phyloP scores from a whole-genome alignment of 441 rosid species.

The Gossypium schwendimanii region DNA sequence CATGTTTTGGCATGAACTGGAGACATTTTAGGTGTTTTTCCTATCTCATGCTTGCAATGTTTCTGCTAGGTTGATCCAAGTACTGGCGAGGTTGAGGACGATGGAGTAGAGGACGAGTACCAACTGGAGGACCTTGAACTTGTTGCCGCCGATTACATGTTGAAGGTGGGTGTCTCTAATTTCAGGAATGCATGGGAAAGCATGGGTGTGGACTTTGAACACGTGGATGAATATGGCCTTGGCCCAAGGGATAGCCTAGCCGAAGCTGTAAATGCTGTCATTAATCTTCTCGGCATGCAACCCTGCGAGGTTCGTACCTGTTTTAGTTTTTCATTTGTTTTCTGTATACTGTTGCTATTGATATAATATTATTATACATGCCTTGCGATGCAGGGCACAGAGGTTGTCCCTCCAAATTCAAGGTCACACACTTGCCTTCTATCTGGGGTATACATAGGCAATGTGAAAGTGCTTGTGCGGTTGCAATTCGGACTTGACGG shows the following conservation, averaged over 20 bases:
- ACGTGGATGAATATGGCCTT: slow-evolving; percentile 84
- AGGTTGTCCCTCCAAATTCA: slow-evolving; percentile 69
- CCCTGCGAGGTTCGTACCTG: slow-evolving; percentile 74
- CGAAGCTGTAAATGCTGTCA: slow-evolving; percentile 78
- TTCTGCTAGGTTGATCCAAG: slow-evolving; percentile 71
- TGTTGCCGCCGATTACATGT: slow-evolving; percentile 81
- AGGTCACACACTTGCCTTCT: slow-evolving; percentile 85
- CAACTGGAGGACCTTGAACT: slow-evolving; percentile 94
- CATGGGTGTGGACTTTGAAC: slow-evolving; percentile 67
- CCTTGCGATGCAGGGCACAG: slow-evolving; percentile 58
- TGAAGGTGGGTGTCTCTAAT: slow-evolving; percentile 71
- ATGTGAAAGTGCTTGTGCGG: slow-evolving; percentile 68
- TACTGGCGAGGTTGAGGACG: slow-evolving; percentile 82
- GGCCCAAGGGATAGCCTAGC: slow-evolving; percentile 81
- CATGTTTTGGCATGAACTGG: not conserved
- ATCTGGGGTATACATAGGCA: slow-evolving; percentile 85
- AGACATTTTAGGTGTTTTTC: not conserved
- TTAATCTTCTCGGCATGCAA: slow-evolving; percentile 94
- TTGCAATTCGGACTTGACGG: slow-evolving; percentile 78
- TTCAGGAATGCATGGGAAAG: slow-evolving; percentile 96
- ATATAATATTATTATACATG: too few species aligned
- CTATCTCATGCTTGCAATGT: not conserved
- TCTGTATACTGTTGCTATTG: not conserved
- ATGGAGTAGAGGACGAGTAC: slow-evolving; percentile 98
- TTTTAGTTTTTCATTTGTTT: not conserved